Conservation (phyloP, 345 rosid genomes). For the thale cress (Arabidopsis thaliana) region DNA sequence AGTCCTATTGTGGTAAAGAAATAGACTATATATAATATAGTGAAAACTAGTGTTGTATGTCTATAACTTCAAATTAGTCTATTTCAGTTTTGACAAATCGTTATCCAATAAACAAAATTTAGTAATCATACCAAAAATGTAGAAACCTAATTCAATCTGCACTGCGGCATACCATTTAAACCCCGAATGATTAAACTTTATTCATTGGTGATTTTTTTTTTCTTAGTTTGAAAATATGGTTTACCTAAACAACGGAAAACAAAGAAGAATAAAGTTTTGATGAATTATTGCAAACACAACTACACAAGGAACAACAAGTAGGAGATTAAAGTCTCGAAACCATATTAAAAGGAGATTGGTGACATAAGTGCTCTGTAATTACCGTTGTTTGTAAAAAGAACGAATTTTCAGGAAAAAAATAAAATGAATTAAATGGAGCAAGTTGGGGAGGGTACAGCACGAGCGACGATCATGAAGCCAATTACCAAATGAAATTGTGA, state of each 20-base stretch:
- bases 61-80: conserved; percentile 15
- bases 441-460: conserved; percentile 46
- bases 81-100: conserved; percentile 29
- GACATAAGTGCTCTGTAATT: conserved; percentile 2
- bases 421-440: conserved; percentile 36
- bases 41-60: conserved; percentile 17
- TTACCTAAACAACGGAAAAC: not conserved
- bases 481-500: conserved; percentile 6
- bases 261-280: not conserved
- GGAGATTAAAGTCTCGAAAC: conserved; percentile 4
- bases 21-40: not conserved
- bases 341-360: not conserved
- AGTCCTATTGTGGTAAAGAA: not conserved
- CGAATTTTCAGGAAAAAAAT: not conserved
- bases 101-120: not conserved
- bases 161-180: not conserved
- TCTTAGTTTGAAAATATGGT: not conserved
- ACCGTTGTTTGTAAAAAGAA: not conserved
- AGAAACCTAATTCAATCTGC: not conserved
- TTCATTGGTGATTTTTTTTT: not conserved
- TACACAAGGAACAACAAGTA: not conserved
- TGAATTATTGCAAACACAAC: not conserved
- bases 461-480: conserved; percentile 44
- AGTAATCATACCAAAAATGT: conserved; percentile 1
- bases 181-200: not conserved